Evolutionary conservation across 192 early-diverging fungal genomes (phyloP), one percentile per base, ranked within the genome.

Genomic region (Gigaspora rosea): DNA sequence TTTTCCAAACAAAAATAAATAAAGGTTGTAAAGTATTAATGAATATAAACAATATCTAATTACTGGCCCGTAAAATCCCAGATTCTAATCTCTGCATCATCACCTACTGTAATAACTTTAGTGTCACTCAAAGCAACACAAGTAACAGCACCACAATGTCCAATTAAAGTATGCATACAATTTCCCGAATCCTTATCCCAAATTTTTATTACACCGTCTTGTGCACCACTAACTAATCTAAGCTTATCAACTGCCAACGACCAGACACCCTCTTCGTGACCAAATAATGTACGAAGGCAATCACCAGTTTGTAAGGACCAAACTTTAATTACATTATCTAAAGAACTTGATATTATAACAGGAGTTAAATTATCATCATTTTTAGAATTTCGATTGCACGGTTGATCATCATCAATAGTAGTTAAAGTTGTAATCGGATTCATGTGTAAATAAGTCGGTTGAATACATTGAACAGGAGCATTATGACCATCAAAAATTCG

Each of bases 301-400:
- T 91, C 81, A 11, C 95, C 96, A 1, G 91, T 90, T 58, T 91
- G 88, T 18, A 94, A 84, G 69, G 95, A 92, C 96, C 96, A 99
- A n/a, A 99, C 86, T 64, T 94, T 94, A 68, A 99, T 86, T 1
- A 89, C 95, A 58, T 91, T 90, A 75, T 98, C 98, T 8, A 94
- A 82, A 15, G 91, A 91, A 10, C 94, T 94, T 8, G 94, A 94
- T 18, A 98, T 90, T 73, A 97, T 83, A 12, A 91, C 80, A 8
- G 87, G 83, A 52, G 9, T 9, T 51, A 13, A 51, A 52, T 15
- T 52, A 75, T 63, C 56, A 62, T 22, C 59, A 5, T 59, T 22
- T 8, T 20, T 8, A 27, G 13, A 13, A 71, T 54, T 27, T 15
- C 52, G 12, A 61, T 47, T 61, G 3, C 35, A 12, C 9, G 27